Base-by-base conservation (phyloP, 1,139 yeast genomes). In the Nakaseomyces delphensis region DNA sequence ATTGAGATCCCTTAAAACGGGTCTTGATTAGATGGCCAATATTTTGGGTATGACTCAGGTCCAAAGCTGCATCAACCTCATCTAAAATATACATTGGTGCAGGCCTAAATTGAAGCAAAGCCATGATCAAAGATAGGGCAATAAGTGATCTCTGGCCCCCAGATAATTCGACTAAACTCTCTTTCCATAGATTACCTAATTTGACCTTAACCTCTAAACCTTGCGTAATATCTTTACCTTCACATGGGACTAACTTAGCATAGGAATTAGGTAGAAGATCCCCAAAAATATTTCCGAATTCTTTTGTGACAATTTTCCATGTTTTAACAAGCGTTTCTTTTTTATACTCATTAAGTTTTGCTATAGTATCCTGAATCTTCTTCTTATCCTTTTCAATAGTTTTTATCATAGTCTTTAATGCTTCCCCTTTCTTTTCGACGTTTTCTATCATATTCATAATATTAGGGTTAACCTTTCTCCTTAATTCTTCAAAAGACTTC, bases 81-180 rank as follows among this genome's bases (percentile, higher is more conserved):
- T 91, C 98, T 46, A 91, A 69, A 54, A 91, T 89, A 60, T 91
- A 91, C 95, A 91, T 85, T 9, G 98, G 98, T 0, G 98, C 97
- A 1, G 98, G 98, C 61, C 87, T 86, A 69, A 85, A 89, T 62
- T 89, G 95, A 44, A 91, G 69, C 47, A 91, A 68, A 0, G 97
- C 96, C 76, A 89, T 74, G 52, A 89, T 89, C 54, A 91, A 69
- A 3, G 97, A 84, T 41, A 91, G 67, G 0, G 98, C 98, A 51
- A 89, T 85, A 50, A 91, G 73, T 0, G 97, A 91, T 52, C 98
- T 69, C 63, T 93, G 99, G 24, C 99, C 99, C 45, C 99, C 99
- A 13, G 96, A 86, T 39, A 93, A 70, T 64, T 93, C 99, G 3
- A 89, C 93, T 50, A 93, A 73, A 55, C 95, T 84, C 54, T 89